Conservation (phyloP, 2,329 filamentous ascomycete genomes). For the Nigrospora oryzae region DNA sequence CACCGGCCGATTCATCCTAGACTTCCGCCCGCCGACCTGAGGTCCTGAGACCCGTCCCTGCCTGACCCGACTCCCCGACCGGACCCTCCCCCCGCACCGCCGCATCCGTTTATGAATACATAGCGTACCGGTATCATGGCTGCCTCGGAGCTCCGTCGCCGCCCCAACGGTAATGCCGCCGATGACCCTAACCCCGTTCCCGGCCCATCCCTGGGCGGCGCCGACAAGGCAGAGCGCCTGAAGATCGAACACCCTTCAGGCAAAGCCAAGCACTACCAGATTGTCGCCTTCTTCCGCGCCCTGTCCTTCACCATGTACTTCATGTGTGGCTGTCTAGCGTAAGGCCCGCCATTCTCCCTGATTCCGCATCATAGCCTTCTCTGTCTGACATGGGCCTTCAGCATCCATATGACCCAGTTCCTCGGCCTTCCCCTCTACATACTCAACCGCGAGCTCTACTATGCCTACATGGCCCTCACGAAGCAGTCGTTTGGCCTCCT, state of each 20-base stretch:
- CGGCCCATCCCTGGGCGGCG: slow-evolving; percentile 18
- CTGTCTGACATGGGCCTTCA: slow-evolving; percentile 19
- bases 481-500: slow-evolving; percentile 77
- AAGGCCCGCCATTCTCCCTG: slow-evolving; percentile 15
- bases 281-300: slow-evolving; percentile 43
- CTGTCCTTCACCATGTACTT: slow-evolving; percentile 46
- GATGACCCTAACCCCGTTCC: slow-evolving; percentile 12
- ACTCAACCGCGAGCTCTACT: slow-evolving; percentile 68
- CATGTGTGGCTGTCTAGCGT: slow-evolving; percentile 37
- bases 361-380: neutral
- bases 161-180: slow-evolving; percentile 9
- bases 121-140: slow-evolving; percentile 15
- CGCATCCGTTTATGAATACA: too few species aligned
- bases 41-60: too few species aligned
- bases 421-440: slow-evolving; percentile 70
- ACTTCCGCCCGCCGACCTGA: too few species aligned
- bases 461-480: slow-evolving; percentile 79
- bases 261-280: slow-evolving; percentile 40
- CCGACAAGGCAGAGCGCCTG: slow-evolving; percentile 6
- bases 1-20: too few species aligned
- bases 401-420: slow-evolving; percentile 63
- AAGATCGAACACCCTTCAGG: slow-evolving; percentile 41
- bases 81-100: too few species aligned
- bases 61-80: too few species aligned
- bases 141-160: slow-evolving; percentile 26